Evolutionary conservation across 345 rosid genomes (phyloP).

Genomic region (Corchorus capsularis): DNA sequence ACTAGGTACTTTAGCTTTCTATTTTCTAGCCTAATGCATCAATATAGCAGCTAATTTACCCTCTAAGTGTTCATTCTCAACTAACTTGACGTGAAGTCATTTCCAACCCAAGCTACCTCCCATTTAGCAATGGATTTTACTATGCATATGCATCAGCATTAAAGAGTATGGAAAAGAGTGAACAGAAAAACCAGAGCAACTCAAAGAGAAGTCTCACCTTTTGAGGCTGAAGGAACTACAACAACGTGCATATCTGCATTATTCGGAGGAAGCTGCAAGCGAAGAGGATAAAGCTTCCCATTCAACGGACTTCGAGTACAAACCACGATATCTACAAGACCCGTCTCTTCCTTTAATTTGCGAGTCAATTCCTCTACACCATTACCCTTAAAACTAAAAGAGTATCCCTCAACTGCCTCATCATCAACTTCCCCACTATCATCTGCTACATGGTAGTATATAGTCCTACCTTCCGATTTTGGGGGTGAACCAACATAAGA

Average conservation of each 20-base stretch:
- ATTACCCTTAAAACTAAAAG: slow-evolving; percentile 77
- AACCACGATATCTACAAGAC: slow-evolving; percentile 65
- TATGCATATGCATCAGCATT: background rate
- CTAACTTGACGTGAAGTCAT: too few species aligned
- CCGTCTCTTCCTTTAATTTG: slow-evolving; percentile 69
- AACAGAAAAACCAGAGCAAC: background rate
- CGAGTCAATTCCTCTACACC: slow-evolving; percentile 71
- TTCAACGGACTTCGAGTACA: slow-evolving; percentile 90
- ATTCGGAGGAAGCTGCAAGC: slow-evolving; percentile 95
- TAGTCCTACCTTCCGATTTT: slow-evolving; percentile 78
- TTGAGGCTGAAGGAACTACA: slow-evolving; percentile 52
- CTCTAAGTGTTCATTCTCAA: too few species aligned
- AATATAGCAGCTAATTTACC: too few species aligned
- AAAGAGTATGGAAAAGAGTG: background rate
- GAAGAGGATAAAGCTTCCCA: slow-evolving; percentile 80
- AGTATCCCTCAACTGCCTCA: slow-evolving; percentile 51
- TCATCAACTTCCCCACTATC: slow-evolving; percentile 75
- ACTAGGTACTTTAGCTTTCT: too few species aligned
- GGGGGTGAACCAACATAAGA: slow-evolving; percentile 62
- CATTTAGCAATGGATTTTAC: too few species aligned
- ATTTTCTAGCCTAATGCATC: too few species aligned
- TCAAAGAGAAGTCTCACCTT: slow-evolving; percentile 36
- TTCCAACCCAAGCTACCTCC: too few species aligned
- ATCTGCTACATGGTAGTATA: slow-evolving; percentile 78
- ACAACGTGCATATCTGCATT: slow-evolving; percentile 75